Evolutionary conservation across 2,329 filamentous ascomycete genomes (phyloP).

Genomic region (Colletotrichum incanum): DNA sequence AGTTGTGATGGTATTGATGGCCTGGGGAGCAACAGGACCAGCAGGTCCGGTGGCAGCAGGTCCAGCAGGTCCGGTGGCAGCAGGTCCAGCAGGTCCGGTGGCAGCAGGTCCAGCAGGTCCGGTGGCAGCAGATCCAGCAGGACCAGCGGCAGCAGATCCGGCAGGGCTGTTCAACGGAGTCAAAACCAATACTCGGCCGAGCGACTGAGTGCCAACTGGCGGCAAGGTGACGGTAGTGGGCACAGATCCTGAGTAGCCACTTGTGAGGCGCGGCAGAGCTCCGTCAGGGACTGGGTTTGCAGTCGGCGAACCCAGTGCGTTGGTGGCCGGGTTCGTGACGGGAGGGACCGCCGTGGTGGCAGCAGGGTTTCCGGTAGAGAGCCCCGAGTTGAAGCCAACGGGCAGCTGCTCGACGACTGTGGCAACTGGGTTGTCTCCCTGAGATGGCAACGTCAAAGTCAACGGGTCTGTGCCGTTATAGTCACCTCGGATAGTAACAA

Average conservation of each 20-base stretch:
- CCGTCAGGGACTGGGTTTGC: neutral
- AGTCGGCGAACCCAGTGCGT: neutral
- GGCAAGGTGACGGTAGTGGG: constrained; percentile 29
- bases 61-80: neutral
- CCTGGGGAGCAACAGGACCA: neutral
- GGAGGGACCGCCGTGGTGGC: constrained; percentile 12
- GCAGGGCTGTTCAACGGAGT: constrained; percentile 14
- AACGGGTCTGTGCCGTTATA: constrained; percentile 21
- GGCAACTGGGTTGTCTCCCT: neutral
- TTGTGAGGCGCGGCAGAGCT: constrained; percentile 19
- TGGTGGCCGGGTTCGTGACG: neutral
- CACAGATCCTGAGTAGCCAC: constrained; percentile 19
- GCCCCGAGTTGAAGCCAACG: neutral
- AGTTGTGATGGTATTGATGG: constrained; percentile 17
- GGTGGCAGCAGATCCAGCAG: too few species aligned
- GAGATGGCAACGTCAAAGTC: constrained; percentile 17
- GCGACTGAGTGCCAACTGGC: constrained; percentile 6
- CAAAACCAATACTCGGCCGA: constrained; percentile 17
- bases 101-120: neutral
- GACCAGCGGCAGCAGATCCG: too few species aligned
- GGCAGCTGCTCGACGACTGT: constrained; percentile 37
- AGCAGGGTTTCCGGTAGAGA: neutral
- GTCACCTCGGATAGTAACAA: constrained; percentile 25
- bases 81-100: neutral
- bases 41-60: neutral